These are phyloP conservation scores for Neurospora crassa DNA, from an alignment of 2,329 filamentous ascomycete genomes.

Conservation along the genomic window DNA sequence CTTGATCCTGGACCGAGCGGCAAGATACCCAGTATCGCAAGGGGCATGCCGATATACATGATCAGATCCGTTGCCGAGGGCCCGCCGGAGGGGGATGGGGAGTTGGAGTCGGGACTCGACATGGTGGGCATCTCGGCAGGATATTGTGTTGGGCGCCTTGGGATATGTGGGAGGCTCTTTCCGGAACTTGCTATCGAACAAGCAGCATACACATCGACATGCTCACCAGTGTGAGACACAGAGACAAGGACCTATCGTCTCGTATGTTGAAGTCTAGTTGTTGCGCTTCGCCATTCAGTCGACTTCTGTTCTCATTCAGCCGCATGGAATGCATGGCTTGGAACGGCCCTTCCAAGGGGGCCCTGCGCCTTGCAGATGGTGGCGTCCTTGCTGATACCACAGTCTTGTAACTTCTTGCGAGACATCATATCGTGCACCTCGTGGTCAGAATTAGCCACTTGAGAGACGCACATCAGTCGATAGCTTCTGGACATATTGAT, in stretches of 20 bases:
- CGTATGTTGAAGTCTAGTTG: neutral
- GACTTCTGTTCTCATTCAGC: neutral
- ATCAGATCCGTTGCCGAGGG: conserved; percentile 22
- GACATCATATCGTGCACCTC: neutral
- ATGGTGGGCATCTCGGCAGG: neutral
- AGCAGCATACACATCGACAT: neutral
- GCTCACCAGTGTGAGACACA: neutral
- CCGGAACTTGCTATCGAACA: neutral
- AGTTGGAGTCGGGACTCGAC: neutral
- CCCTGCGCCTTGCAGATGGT: neutral
- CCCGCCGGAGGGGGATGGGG: neutral
- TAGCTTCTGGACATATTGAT: neutral
- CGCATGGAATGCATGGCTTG: neutral
- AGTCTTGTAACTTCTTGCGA: neutral
- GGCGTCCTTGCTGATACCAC: neutral
- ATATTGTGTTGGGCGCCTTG: neutral
- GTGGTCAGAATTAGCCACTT: neutral
- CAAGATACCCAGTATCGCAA: conserved; percentile 35
- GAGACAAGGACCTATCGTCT: neutral
- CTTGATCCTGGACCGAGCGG: conserved; percentile 53
- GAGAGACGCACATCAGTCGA: neutral
- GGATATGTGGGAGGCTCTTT: neutral
- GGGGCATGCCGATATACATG: conserved; percentile 27
- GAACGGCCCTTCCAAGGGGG: neutral
- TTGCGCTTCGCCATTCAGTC: neutral